phyloP scores from a whole-genome alignment of 371 early-diverging fungal genomes.

The Syncephalastrum monosporum region DNA sequence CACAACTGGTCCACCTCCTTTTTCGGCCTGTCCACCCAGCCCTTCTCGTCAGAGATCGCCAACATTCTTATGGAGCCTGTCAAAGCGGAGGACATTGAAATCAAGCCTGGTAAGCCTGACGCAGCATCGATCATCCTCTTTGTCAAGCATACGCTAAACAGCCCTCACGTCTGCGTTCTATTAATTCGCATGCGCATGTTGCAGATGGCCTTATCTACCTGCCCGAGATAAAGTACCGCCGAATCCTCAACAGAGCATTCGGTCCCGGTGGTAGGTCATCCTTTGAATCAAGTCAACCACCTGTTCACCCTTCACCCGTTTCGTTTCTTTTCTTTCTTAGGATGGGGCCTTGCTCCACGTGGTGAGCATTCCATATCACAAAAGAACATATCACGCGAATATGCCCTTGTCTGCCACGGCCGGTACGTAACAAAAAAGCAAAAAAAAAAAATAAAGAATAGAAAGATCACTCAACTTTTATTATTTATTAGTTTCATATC shows the following conservation, averaged over 20 bases:
- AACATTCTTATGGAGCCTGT: slow-evolving; percentile 78
- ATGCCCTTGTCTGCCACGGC: slow-evolving; percentile 86
- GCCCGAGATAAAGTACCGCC: slow-evolving; percentile 96
- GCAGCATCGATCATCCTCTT: not conserved
- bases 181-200: not conserved
- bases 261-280: slow-evolving; percentile 86
- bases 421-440: slow-evolving; percentile 42
- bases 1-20: slow-evolving; percentile 76
- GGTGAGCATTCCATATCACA: slow-evolving; percentile 84
- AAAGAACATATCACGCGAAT: slow-evolving; percentile 86
- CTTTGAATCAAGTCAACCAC: slow-evolving; percentile 51
- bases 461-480: not conserved
- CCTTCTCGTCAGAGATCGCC: slow-evolving; percentile 69
- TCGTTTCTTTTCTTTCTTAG: slow-evolving; percentile 20
- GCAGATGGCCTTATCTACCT: slow-evolving; percentile 90
- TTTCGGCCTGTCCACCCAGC: slow-evolving; percentile 68
- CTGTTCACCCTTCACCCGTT: not conserved
- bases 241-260: slow-evolving; percentile 91
- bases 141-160: not conserved
- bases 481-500: slow-evolving; percentile 58
- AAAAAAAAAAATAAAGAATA: not conserved
- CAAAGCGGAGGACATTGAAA: slow-evolving; percentile 78
- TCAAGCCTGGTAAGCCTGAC: slow-evolving; percentile 76
- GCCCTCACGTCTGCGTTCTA: no score
- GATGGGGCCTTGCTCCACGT: slow-evolving; percentile 90